Conservation (phyloP, 306 rosid genomes). For the Quercus wislizeni region DNA sequence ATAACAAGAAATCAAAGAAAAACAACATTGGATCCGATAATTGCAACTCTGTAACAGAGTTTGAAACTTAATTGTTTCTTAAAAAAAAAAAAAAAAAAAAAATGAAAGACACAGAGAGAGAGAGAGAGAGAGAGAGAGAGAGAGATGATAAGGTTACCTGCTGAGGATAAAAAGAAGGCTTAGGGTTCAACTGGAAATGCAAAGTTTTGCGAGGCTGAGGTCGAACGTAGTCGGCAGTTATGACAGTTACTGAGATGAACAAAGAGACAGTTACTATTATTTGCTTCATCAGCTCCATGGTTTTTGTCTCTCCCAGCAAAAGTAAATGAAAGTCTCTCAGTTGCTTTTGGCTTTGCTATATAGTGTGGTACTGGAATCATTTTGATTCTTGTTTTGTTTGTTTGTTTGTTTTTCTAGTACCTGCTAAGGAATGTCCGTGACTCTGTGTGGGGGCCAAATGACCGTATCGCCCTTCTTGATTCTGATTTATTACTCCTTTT, state of each 20-base stretch:
- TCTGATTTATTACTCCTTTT: not conserved
- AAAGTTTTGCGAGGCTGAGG: slow-evolving; percentile 77
- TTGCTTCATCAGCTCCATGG: slow-evolving; percentile 44
- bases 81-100: no score
- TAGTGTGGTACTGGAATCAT: not conserved
- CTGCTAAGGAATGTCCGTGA: not conserved
- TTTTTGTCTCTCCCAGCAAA: not conserved
- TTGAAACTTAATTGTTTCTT: not conserved
- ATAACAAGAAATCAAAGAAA: not conserved
- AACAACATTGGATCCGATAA: not conserved
- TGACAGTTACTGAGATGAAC: slow-evolving; percentile 26
- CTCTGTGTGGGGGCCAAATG: not conserved
- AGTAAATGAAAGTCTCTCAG: not conserved
- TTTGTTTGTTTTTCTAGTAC: no score
- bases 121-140: no score
- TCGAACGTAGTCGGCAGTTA: slow-evolving; percentile 53
- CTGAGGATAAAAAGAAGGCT: slow-evolving; percentile 56
- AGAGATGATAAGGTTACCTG: slow-evolving; percentile 43
- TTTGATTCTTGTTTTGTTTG: no score
- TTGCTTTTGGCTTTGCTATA: no score
- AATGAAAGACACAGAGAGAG: no score
- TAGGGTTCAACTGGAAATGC: slow-evolving; percentile 49
- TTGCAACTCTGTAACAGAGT: not conserved
- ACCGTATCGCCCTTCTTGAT: not conserved
- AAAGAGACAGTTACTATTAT: slow-evolving; percentile 21